Percentiles rank a stretch among this genome's conserved stretches.
These are phyloP conservation scores for Lablab purpureus DNA, from an alignment of 306 rosid genomes.

Conservation along the genomic window DNA sequence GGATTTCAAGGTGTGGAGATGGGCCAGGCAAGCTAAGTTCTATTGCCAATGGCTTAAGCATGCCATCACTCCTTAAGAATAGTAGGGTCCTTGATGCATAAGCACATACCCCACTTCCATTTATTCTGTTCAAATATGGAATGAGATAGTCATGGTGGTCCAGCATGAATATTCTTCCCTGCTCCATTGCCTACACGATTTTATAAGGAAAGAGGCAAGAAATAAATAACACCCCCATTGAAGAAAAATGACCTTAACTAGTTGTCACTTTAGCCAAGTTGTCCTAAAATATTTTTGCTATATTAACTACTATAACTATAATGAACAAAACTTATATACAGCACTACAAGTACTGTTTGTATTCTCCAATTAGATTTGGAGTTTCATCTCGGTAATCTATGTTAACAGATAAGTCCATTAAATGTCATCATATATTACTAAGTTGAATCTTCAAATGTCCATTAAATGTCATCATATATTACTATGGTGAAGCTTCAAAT, in stretches of 20 bases:
- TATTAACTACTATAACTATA: background rate
- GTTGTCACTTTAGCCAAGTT: background rate
- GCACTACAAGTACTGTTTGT: too few species aligned
- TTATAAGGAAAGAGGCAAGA: background rate
- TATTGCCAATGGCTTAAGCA: slow-evolving; percentile 72
- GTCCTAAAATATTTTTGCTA: background rate
- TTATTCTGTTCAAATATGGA: slow-evolving; percentile 69
- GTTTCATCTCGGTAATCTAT: too few species aligned
- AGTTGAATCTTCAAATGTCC: too few species aligned
- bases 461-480: too few species aligned
- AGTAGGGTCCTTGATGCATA: slow-evolving; percentile 79
- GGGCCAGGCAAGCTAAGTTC: slow-evolving; percentile 70
- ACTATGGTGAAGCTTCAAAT: too few species aligned
- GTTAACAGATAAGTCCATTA: too few species aligned
- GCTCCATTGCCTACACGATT: slow-evolving; percentile 62
- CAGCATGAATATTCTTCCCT: slow-evolving; percentile 62
- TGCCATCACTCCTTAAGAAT: slow-evolving; percentile 65
- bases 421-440: too few species aligned
- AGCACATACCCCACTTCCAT: slow-evolving; percentile 51
- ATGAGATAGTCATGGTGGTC: slow-evolving; percentile 78
- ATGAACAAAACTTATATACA: too few species aligned
- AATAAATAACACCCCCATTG: background rate
- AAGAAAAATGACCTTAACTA: background rate
- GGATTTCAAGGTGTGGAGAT: slow-evolving; percentile 32
- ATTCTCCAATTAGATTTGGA: too few species aligned